A percentile compares a stretch with the other conserved stretches of the same genome.
These are phyloP conservation scores for Neurospora cerealis DNA, from an alignment of 495 filamentous ascomycete species.

Conservation along the genomic window DNA sequence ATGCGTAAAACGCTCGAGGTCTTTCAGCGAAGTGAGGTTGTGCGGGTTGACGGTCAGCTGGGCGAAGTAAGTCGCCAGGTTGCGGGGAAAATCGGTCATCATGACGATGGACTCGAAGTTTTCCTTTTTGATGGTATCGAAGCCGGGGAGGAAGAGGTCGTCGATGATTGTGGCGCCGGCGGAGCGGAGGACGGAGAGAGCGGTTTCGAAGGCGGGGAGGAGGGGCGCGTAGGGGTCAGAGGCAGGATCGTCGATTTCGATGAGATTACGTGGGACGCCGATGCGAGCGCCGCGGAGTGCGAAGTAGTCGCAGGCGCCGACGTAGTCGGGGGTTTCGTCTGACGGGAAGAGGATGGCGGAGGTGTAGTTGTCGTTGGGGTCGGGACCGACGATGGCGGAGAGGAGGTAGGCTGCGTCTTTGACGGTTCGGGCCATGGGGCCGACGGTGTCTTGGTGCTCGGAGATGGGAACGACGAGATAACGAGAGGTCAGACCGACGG, in stretches of 20 bases:
- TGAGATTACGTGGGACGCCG: slow-evolving; percentile 39
- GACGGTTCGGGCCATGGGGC: slow-evolving; percentile 50
- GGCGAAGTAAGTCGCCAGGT: slow-evolving; percentile 36
- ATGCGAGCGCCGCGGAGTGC: slow-evolving; percentile 58
- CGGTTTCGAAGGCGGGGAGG: slow-evolving; percentile 12
- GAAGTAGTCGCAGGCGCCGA: slow-evolving; percentile 34
- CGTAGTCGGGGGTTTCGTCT: slow-evolving; percentile 33
- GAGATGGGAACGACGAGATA: slow-evolving; percentile 52
- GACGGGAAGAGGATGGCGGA: slow-evolving; percentile 25
- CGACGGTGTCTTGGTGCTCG: slow-evolving; percentile 55
- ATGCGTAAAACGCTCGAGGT: slow-evolving; percentile 26
- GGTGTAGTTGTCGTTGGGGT: slow-evolving; percentile 39
- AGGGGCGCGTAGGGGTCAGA: background rate
- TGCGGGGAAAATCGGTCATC: slow-evolving; percentile 32
- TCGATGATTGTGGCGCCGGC: slow-evolving; percentile 29
- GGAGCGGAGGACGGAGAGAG: slow-evolving; percentile 18
- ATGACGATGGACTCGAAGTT: slow-evolving; percentile 5
- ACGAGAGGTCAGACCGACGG: slow-evolving; percentile 54
- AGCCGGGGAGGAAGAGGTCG: slow-evolving; percentile 4
- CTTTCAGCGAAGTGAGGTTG: slow-evolving; percentile 26
- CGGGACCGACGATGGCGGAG: slow-evolving; percentile 48
- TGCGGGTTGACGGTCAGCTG: slow-evolving; percentile 37
- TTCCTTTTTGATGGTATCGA: background rate
- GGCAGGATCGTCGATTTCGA: slow-evolving; percentile 3
- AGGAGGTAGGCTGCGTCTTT: slow-evolving; percentile 59